These are phyloP conservation scores for Malus hybrid DNA, from an alignment of 331 rosid species.

Conservation along the genomic window DNA sequence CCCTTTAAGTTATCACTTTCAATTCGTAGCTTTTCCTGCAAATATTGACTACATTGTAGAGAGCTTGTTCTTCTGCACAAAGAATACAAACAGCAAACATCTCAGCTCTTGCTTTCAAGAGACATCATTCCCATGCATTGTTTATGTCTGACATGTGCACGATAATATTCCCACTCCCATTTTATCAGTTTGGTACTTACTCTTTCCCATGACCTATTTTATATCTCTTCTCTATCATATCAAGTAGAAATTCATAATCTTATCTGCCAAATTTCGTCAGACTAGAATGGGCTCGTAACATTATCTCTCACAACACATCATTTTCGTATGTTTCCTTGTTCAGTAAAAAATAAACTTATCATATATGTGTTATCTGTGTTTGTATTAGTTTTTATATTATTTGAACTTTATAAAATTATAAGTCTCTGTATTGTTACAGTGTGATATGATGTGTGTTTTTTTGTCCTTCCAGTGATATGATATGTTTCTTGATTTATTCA, in stretches of 20 bases:
- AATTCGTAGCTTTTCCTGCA: neutral
- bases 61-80: neutral
- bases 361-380: neutral
- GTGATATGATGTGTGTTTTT: neutral
- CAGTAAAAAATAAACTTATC: neutral
- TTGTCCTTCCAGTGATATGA: neutral
- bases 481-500: neutral
- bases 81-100: neutral
- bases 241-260: neutral
- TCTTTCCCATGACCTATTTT: neutral
- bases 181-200: neutral
- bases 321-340: neutral
- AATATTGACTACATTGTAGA: neutral
- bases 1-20: neutral
- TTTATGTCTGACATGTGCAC: neutral
- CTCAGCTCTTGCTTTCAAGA: slow-evolving; percentile 2
- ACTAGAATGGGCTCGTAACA: neutral
- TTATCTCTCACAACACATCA: neutral
- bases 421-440: neutral
- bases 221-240: neutral
- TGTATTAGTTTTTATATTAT: neutral
- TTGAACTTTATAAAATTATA: neutral
- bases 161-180: too few relatives aligned
- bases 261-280: neutral
- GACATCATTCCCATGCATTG: neutral